Evolutionary conservation across 2,329 filamentous ascomycete species (phyloP).

Genomic region (Aureobasidium sp.): DNA sequence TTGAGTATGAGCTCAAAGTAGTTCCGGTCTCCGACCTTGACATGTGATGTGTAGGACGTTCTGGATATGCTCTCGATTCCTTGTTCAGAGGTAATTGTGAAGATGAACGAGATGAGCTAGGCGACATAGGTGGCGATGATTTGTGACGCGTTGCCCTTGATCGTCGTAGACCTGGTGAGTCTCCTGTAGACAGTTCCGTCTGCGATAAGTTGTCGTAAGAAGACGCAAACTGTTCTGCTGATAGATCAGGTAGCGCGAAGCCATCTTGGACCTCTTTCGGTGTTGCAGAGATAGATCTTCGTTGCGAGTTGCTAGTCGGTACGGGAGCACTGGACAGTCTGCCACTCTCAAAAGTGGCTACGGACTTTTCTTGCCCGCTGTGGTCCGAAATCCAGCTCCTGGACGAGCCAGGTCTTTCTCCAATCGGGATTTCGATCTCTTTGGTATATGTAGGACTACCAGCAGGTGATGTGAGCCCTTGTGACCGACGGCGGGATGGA

Average conservation of each 20-base stretch:
- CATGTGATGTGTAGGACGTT: neutral
- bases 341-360: neutral
- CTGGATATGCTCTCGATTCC: neutral
- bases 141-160: conserved; percentile 30
- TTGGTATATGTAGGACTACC: conserved; percentile 26
- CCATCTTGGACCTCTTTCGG: conserved; percentile 13
- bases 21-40: neutral
- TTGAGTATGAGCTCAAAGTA: conserved; percentile 17
- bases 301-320: neutral
- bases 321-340: neutral
- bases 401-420: conserved; percentile 44
- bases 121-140: conserved; percentile 21
- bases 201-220: conserved; percentile 1
- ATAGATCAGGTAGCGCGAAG: conserved; percentile 11
- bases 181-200: neutral
- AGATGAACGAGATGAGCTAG: conserved; percentile 15
- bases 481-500: conserved; percentile 1
- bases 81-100: neutral
- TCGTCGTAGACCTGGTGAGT: conserved; percentile 23
- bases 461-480: neutral
- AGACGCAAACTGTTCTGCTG: neutral
- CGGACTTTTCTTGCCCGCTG: neutral
- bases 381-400: conserved; percentile 29
- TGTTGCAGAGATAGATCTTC: neutral
- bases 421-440: conserved; percentile 53